Evolutionary conservation across 768 basidiomycete species (phyloP).

Genomic region (Lactarius psammicola): DNA sequence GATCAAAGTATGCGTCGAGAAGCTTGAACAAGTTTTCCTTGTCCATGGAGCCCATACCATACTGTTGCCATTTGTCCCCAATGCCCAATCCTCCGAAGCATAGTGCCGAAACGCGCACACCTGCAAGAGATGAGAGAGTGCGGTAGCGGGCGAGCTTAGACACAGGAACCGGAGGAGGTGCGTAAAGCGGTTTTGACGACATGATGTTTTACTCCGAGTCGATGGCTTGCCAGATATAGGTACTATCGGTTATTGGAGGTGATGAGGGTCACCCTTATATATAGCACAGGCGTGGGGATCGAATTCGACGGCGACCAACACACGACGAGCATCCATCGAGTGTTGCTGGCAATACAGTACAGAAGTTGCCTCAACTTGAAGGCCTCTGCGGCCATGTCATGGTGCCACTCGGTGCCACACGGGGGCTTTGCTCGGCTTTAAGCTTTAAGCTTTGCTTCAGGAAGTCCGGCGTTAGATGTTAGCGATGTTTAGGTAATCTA

Average conservation of each 20-base stretch:
- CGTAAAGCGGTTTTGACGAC: not conserved
- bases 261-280: not conserved
- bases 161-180: constrained; percentile 25
- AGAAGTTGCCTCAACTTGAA: too few relatives aligned
- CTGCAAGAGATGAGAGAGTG: constrained; percentile 38
- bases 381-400: too few relatives aligned
- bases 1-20: constrained; percentile 44
- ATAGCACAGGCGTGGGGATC: not conserved
- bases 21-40: constrained; percentile 44
- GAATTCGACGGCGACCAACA: not conserved
- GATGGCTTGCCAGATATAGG: not conserved
- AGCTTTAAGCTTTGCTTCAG: too few relatives aligned
- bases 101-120: constrained; percentile 41
- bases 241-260: not conserved
- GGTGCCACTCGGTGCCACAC: too few relatives aligned
- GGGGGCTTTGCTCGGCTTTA: too few relatives aligned
- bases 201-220: not conserved
- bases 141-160: constrained; percentile 36
- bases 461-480: too few relatives aligned
- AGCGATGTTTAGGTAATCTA: too few relatives aligned
- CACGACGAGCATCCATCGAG: not conserved
- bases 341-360: not conserved
- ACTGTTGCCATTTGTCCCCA: constrained; percentile 39
- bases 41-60: constrained; percentile 41
- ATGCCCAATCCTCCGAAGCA: constrained; percentile 41